These are phyloP conservation scores for Anthostomella pinea DNA, from an alignment of 2,329 filamentous ascomycete species.

Conservation along the genomic window DNA sequence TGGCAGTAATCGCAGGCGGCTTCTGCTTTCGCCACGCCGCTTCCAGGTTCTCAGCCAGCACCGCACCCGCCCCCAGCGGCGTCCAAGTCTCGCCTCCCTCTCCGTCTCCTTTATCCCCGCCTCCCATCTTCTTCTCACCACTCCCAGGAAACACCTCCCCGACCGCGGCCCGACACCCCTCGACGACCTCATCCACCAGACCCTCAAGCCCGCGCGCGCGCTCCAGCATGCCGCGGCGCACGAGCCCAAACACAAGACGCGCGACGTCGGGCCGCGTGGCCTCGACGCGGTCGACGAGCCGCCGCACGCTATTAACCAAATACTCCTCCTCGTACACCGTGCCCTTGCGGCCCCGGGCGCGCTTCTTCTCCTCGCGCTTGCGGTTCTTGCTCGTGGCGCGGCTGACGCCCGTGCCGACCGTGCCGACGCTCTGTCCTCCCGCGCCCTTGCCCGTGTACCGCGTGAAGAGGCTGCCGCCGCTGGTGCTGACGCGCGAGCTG, in stretches of 20 bases:
- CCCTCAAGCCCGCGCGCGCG: constrained; percentile 74
- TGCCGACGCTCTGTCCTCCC: constrained; percentile 57
- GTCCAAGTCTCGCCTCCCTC: constrained; percentile 27
- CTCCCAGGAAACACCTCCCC: constrained; percentile 62
- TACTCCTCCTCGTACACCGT: constrained; percentile 99
- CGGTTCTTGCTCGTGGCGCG: constrained; percentile 86
- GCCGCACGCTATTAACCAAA: constrained; percentile 79
- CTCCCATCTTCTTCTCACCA: constrained; percentile 15
- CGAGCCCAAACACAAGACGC: constrained; percentile 71
- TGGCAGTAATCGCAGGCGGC: constrained; percentile 46
- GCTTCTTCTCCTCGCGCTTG: constrained; percentile 87
- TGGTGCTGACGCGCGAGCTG: constrained; percentile 73
- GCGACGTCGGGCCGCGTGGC: constrained; percentile 68
- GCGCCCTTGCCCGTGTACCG: constrained; percentile 74
- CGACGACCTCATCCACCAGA: constrained; percentile 71
- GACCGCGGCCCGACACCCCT: constrained; percentile 64
- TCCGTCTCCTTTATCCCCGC: constrained; percentile 19
- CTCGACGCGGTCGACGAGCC: constrained; percentile 81
- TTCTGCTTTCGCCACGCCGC: constrained; percentile 44
- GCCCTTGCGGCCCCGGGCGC: constrained; percentile 90
- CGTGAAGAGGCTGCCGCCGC: constrained; percentile 84
- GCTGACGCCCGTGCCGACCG: constrained; percentile 69
- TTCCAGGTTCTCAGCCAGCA: constrained; percentile 49
- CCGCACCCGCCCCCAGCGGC: constrained; percentile 49
- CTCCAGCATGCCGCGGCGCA: constrained; percentile 83